Base-by-base conservation (phyloP, 2,329 filamentous ascomycete genomes). In the Fusarium falciforme region DNA sequence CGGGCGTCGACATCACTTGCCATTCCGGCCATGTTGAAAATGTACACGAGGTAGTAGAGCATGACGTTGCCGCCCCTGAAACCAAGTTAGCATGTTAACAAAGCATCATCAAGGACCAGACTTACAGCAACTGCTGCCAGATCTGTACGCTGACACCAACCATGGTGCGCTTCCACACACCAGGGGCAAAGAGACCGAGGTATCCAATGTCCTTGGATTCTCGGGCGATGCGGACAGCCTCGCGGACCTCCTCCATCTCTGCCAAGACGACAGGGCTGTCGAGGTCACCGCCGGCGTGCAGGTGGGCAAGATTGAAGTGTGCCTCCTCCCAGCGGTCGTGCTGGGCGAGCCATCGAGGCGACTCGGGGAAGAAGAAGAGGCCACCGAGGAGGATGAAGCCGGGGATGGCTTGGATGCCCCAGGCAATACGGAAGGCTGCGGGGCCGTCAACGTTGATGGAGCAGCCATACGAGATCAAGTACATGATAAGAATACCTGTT, bases 401-500 rank as follows among this genome's bases (percentile, higher is more conserved):
- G 1, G 90, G 90, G 52, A 92, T 79, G 79, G 90, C 90, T 78
- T 93, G 91, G 12, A 91, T 82, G 62, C 87, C 91, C 90, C 90
- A 93, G 12, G 91, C 89, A 3, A 91, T 85, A 38, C 91, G 84
- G 85, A 92, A 93, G 1, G 90, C 88, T 3, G 87, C 84, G 1
- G 87, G 80, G 12, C 89, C 88, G 0, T 84, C 70, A 64, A 93
- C 86, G 49, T 64, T 62, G 73, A 87, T 88, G 49, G 87, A 89
- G 81, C 89, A 90, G 54, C 89, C 92, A 73, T 91, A 91, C 8
- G 87, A 89, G 79, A 93, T 89, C 73, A 90, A 91, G 82, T 91
- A 93, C 90, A 93, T 92, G 82, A 92, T 91, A 67, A 92, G 79
- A 73, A 92, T 92, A 72, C 89, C 91, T 87, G 87, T 16, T 5